phyloP scores from a whole-genome alignment of 2,329 filamentous ascomycete genomes.

The Escovopsis sp. region DNA sequence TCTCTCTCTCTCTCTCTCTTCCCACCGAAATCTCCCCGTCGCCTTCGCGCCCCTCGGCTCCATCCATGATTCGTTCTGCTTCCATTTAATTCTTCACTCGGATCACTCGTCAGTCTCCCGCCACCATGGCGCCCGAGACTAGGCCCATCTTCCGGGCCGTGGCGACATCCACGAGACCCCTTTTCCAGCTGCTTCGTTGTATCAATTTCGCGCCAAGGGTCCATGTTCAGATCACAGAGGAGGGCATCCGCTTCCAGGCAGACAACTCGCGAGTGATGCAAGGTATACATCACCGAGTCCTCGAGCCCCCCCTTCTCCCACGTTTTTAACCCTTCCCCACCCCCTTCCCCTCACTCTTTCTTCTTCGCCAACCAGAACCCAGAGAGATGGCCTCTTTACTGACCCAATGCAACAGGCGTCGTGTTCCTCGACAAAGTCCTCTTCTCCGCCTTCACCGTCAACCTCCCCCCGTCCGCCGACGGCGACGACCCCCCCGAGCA shows the following conservation, averaged over 20 bases:
- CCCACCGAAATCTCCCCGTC: background rate
- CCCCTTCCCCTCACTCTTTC: no score
- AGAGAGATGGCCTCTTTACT: background rate
- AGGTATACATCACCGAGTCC: constrained; percentile 33
- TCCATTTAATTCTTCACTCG: no score
- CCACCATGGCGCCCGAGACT: constrained; percentile 16
- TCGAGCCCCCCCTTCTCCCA: no score
- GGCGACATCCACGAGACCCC: constrained; percentile 60
- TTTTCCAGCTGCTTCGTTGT: constrained; percentile 46
- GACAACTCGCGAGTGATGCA: constrained; percentile 87
- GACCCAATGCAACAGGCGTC: constrained; percentile 16
- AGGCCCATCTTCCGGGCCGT: constrained; percentile 56
- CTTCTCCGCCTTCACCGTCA: constrained; percentile 73
- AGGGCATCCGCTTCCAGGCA: constrained; percentile 74
- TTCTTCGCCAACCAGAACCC: background rate
- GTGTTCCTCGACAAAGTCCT: constrained; percentile 79
- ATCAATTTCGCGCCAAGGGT: constrained; percentile 45
- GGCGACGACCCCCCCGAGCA: constrained; percentile 27
- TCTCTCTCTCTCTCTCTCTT: background rate
- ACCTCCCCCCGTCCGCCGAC: constrained; percentile 25
- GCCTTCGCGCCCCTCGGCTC: background rate
- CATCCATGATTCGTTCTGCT: no score
- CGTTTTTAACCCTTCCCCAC: no score
- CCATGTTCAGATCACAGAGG: constrained; percentile 59
- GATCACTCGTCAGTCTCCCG: background rate